Base-by-base conservation (phyloP, 768 basidiomycete genomes). In the Neoboletus subvelutipes region DNA sequence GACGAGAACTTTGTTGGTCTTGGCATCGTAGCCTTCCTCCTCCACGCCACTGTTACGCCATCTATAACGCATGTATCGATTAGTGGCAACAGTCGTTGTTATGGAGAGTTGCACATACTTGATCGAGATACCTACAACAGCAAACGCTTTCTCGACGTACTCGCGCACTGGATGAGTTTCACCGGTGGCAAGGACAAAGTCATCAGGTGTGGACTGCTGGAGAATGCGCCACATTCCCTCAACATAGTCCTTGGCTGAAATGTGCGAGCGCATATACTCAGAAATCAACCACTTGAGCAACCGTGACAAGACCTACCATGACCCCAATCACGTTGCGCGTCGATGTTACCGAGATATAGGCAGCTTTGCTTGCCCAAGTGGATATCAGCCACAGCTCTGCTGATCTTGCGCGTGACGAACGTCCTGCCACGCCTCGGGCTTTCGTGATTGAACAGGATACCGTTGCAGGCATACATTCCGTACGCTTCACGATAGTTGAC, bases 151-250 rank as follows among this genome's bases (percentile, higher is more conserved):
- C 69, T 94, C 85, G 64, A 98, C 92, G 64, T 86, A 97, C 75
- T 98, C 94, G 55, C 92, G 86, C 28, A 98, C 95, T 40, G 85
- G 85, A 73, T 98, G 95, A 31, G 93, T 98, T 79, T 98, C 96
- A 29, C 94, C 94, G 1, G 94, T 97, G 0, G 94, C 94, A 45
- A 97, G 90, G 52, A 97, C 94, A 66, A 91, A 98, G 75, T 98
- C 95, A 11, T 94, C 85, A 1, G 95, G 77, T 22, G 66, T 58
- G 8, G 86, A 78, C 73, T 96, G 93, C 73, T 98, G 95, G 45
- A 98, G 85, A 85, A 98, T 94, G 67, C 81, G 80, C 94, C 94
- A 97, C 95, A 97, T 97, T 40, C 95, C 95, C 75, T 98, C 95
- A 11, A 97, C 89, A 71, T 96, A 97, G 71, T 93, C 90, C 57